These are phyloP conservation scores for Backusella liffmaniae DNA, from an alignment of 192 early-diverging fungal genomes.

Conservation along the genomic window DNA sequence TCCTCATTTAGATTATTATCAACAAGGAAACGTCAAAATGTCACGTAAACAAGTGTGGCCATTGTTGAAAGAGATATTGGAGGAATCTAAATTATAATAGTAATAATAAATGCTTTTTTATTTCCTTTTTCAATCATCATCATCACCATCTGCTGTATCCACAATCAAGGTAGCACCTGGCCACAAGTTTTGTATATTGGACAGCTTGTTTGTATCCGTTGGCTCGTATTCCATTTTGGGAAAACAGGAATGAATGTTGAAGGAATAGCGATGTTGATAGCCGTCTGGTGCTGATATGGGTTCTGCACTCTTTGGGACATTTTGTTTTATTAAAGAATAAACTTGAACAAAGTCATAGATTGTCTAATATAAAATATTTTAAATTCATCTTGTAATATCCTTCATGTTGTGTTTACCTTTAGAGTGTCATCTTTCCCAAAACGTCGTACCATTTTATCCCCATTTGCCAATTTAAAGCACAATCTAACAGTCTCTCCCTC, in stretches of 20 bases:
- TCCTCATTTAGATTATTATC: slow-evolving; percentile 35
- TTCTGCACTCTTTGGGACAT: not conserved
- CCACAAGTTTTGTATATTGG: slow-evolving; percentile 67
- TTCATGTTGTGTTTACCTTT: not conserved
- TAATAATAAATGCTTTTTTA: not conserved
- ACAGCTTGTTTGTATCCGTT: slow-evolving; percentile 32
- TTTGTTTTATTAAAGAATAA: slow-evolving; percentile 31
- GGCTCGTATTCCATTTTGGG: slow-evolving; percentile 64
- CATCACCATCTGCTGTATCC: slow-evolving; percentile 46
- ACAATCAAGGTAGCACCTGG: slow-evolving; percentile 82
- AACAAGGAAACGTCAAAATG: slow-evolving; percentile 49
- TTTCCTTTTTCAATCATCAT: not conserved
- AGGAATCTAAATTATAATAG: not conserved
- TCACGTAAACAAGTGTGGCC: slow-evolving; percentile 61
- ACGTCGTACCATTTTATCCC: not conserved
- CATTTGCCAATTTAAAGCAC: not conserved
- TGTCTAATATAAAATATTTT: slow-evolving; percentile 10
- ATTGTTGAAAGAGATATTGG: slow-evolving; percentile 19
- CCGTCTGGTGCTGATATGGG: slow-evolving; percentile 40
- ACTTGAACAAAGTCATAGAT: slow-evolving; percentile 82
- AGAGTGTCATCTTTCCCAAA: not conserved
- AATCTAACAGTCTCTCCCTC: not conserved
- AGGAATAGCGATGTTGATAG: slow-evolving; percentile 63
- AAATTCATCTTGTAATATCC: no score
- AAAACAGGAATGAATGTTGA: slow-evolving; percentile 80